Evolutionary conservation across 2,329 filamentous ascomycete genomes (phyloP).

Genomic region (Talaromyces sp.): DNA sequence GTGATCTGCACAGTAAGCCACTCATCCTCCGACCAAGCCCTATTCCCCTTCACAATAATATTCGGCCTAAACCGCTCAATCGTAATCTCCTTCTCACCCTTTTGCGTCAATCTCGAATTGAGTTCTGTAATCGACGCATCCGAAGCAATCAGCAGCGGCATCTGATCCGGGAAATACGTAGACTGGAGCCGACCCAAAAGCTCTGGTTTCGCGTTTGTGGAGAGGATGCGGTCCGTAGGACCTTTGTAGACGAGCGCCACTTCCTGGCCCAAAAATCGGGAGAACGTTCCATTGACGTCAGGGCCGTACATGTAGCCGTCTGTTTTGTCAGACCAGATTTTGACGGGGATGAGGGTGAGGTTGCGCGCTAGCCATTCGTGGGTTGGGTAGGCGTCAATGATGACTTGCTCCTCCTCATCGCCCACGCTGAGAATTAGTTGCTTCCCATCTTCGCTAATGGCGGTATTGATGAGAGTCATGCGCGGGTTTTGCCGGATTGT

Average conservation of each 20-base stretch:
- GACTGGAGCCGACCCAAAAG: conserved; percentile 55
- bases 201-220: conserved; percentile 56
- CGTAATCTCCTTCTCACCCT: conserved; percentile 50
- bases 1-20: conserved; percentile 58
- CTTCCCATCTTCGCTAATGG: conserved; percentile 46
- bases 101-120: conserved; percentile 51
- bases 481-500: conserved; percentile 61
- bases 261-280: conserved; percentile 55
- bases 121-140: conserved; percentile 59
- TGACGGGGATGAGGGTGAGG: conserved; percentile 50
- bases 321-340: conserved; percentile 61
- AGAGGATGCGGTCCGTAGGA: conserved; percentile 54
- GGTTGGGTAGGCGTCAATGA: conserved; percentile 57
- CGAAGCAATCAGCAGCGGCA: conserved; percentile 57
- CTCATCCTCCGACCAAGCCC: conserved; percentile 62
- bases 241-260: conserved; percentile 63
- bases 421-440: conserved; percentile 37
- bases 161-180: conserved; percentile 61
- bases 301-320: conserved; percentile 57
- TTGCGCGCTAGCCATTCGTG: conserved; percentile 55
- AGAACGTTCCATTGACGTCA: conserved; percentile 54
- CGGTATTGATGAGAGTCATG: conserved; percentile 63
- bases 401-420: conserved; percentile 43
- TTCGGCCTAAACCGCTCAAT: conserved; percentile 66
- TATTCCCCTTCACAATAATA: conserved; percentile 57